phyloP scores from a whole-genome alignment of 345 rosid species.

The Heritiera fomes region DNA sequence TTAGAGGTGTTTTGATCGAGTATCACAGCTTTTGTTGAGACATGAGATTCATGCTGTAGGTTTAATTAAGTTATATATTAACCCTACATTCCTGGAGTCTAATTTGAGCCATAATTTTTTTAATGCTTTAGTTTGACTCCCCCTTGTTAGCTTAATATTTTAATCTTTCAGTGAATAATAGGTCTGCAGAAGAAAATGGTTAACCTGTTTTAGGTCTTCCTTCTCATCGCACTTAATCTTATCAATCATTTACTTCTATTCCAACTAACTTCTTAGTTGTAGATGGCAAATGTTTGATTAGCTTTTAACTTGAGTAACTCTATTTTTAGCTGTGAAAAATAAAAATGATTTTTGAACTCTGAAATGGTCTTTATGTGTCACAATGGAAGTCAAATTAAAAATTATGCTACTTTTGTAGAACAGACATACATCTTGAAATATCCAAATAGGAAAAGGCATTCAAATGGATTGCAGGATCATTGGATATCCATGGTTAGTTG shows the following conservation, averaged over 20 bases:
- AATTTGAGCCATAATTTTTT: not conserved
- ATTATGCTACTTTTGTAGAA: not conserved
- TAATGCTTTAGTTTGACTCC: not conserved
- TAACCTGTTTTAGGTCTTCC: not conserved
- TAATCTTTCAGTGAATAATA: not conserved
- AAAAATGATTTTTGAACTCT: not conserved
- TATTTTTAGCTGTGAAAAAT: not conserved
- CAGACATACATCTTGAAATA: conserved; percentile 3
- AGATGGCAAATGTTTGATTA: not conserved
- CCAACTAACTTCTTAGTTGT: not conserved
- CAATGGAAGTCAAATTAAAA: not conserved
- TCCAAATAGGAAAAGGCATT: not conserved
- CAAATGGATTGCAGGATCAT: not conserved
- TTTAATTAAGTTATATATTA: not conserved
- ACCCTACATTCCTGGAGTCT: not conserved
- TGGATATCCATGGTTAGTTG: conserved; percentile 1
- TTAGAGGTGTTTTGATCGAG: not conserved
- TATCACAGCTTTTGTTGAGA: not conserved
- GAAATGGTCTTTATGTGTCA: not conserved
- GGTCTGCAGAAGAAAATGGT: not conserved
- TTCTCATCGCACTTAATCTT: not conserved
- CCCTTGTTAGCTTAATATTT: not conserved
- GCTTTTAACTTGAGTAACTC: conserved; percentile 8
- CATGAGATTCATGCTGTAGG: not conserved
- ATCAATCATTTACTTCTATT: not conserved